Evolutionary conservation across 148 eudicot genomes (phyloP).

Genomic region (Cornus florida): DNA sequence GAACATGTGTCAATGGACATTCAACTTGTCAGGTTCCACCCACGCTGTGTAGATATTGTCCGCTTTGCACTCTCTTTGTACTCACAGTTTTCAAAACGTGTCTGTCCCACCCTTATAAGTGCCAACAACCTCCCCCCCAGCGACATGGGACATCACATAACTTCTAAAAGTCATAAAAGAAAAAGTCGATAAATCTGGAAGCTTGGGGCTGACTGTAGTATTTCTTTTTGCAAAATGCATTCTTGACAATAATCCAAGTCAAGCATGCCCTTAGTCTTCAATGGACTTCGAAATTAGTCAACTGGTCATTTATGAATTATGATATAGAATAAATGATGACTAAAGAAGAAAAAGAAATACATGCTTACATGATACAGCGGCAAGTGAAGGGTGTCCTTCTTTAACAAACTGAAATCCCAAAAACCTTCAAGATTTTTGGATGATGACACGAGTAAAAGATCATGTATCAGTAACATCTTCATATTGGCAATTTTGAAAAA

Average conservation of each 20-base stretch:
- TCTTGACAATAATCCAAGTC: constrained; percentile 3
- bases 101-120: too few relatives aligned
- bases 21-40: too few relatives aligned
- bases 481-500: constrained; percentile 7
- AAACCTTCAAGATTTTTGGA: constrained; percentile 67
- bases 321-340: background rate
- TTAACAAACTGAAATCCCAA: constrained; percentile 77
- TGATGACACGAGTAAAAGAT: constrained; percentile 24
- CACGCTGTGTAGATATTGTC: too few relatives aligned
- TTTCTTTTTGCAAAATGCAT: background rate
- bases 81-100: too few relatives aligned
- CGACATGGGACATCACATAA: too few relatives aligned
- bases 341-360: constrained; percentile 4
- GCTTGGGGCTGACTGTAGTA: background rate
- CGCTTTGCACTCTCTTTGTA: too few relatives aligned
- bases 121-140: too few relatives aligned
- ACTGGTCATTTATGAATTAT: background rate
- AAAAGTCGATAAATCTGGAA: background rate
- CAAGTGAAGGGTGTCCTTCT: constrained; percentile 45
- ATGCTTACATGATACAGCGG: constrained; percentile 54
- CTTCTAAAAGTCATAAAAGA: background rate
- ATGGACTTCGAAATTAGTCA: background rate
- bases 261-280: background rate
- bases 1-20: too few relatives aligned
- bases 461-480: constrained; percentile 35